Evolutionary conservation across 768 basidiomycete genomes (phyloP).

Genomic region (Boletus rubescentipes): DNA sequence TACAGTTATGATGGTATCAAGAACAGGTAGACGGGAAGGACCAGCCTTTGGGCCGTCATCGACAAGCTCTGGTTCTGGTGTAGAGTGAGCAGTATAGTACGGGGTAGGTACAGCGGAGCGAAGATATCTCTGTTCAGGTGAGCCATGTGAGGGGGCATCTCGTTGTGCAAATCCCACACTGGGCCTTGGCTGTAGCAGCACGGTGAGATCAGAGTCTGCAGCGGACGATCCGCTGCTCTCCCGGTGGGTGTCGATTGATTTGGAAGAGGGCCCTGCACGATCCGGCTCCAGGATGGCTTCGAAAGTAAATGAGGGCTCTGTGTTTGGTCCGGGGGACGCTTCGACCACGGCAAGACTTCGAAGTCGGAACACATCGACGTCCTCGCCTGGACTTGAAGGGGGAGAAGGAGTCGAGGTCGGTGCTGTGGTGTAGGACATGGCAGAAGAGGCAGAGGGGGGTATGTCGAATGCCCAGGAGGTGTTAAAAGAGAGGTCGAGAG

Average conservation of each 20-base stretch:
- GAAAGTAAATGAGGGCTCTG: constrained; percentile 12
- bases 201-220: constrained; percentile 24
- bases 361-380: constrained; percentile 15
- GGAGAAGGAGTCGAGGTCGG: constrained; percentile 10
- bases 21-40: constrained; percentile 27
- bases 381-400: constrained; percentile 9
- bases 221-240: constrained; percentile 15
- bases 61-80: constrained; percentile 26
- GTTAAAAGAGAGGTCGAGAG: constrained; percentile 26
- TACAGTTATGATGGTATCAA: constrained; percentile 19
- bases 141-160: constrained; percentile 8
- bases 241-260: not conserved
- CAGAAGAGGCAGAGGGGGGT: constrained; percentile 16
- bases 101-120: constrained; percentile 28
- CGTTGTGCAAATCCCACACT: constrained; percentile 13
- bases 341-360: not conserved
- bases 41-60: constrained; percentile 22
- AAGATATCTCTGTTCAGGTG: constrained; percentile 16
- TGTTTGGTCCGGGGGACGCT: constrained; percentile 1
- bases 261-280: constrained; percentile 5
- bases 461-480: constrained; percentile 16
- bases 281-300: not conserved
- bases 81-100: constrained; percentile 34
- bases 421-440: constrained; percentile 25
- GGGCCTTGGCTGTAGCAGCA: constrained; percentile 10